Conservation (phyloP, 1,284 basidiomycete genomes). For the Cutaneotrichosporon cutaneum region DNA sequence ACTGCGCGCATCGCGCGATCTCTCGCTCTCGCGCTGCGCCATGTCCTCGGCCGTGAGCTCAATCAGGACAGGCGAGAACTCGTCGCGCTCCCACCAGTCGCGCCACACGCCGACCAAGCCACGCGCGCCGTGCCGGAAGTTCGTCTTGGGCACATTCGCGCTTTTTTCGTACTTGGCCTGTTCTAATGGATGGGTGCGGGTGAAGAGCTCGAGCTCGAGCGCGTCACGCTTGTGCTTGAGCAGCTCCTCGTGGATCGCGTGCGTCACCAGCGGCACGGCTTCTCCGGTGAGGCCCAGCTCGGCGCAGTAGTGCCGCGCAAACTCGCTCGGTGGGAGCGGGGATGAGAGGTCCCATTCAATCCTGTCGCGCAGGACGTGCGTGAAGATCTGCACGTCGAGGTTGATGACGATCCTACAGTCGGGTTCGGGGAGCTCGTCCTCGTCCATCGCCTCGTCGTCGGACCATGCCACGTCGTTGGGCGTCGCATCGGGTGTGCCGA, state of each 20-base stretch:
- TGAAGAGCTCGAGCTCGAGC: conserved; percentile 85
- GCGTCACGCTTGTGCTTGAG: conserved; percentile 92
- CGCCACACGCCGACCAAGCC: conserved; percentile 86
- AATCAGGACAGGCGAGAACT: conserved; percentile 87
- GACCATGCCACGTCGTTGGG: conserved; percentile 44
- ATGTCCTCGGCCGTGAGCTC: conserved; percentile 85
- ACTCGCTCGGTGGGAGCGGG: conserved; percentile 81
- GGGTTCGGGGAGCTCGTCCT: conserved; percentile 60
- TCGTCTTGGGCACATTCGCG: conserved; percentile 58
- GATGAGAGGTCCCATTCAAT: conserved; percentile 98
- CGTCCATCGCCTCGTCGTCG: conserved; percentile 30
- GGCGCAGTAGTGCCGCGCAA: conserved; percentile 73
- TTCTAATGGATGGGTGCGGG: conserved; percentile 57
- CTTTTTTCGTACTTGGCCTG: conserved; percentile 64
- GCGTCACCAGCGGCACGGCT: conserved; percentile 81
- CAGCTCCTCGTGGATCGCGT: conserved; percentile 92
- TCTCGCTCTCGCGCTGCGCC: conserved; percentile 82
- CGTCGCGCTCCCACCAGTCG: conserved; percentile 89
- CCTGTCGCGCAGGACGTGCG: conserved; percentile 85
- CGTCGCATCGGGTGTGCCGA: conserved; percentile 42
- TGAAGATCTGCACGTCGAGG: conserved; percentile 96
- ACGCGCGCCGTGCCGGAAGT: conserved; percentile 64
- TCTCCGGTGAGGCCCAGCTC: conserved; percentile 88
- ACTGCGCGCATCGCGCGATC: conserved; percentile 65
- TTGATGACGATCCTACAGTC: conserved; percentile 88